phyloP scores from a whole-genome alignment of 495 filamentous ascomycete genomes.

The Talaromyces adpressus region DNA sequence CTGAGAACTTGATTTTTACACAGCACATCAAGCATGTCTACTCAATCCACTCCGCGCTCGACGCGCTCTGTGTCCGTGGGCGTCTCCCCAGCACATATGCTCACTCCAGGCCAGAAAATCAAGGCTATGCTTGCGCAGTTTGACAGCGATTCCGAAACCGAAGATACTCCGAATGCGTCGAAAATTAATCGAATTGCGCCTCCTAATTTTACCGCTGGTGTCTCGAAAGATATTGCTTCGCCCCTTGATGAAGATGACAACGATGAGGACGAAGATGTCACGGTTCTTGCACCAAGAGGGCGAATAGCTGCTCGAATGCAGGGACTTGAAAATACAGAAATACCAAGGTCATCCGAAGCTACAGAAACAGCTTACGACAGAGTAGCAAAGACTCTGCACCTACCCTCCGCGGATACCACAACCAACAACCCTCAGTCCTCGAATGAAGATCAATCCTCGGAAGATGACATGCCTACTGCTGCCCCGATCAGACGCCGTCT shows the following conservation, averaged over 20 bases:
- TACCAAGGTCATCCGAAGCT: constrained; percentile 1
- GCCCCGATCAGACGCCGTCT: constrained; percentile 25
- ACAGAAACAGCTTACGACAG: constrained; percentile 30
- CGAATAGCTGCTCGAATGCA: constrained; percentile 66
- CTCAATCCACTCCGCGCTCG: constrained; percentile 36
- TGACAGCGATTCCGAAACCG: constrained; percentile 50
- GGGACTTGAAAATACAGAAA: constrained; percentile 13
- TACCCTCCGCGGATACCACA: constrained; percentile 1
- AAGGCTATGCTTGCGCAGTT: constrained; percentile 60
- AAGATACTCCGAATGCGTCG: constrained; percentile 21
- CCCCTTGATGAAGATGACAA: constrained; percentile 15
- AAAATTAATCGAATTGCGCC: constrained; percentile 11
- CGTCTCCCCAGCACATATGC: constrained; percentile 27
- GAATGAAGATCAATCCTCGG: constrained; percentile 12
- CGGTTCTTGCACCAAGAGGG: constrained; percentile 56
- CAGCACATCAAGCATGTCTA: constrained; percentile 23
- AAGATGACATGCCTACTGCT: constrained; percentile 32
- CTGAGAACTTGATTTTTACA: background rate
- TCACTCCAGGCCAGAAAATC: constrained; percentile 66
- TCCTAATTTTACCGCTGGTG: background rate
- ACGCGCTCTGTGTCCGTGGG: constrained; percentile 31
- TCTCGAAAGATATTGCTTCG: background rate
- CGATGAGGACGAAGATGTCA: constrained; percentile 36
- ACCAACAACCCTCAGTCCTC: constrained; percentile 7
- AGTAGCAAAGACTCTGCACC: constrained; percentile 22